Percentiles rank a stretch among this genome's conserved stretches.
These are phyloP conservation scores for Citrus sp. DNA, from an alignment of 345 rosid genomes.

Conservation along the genomic window DNA sequence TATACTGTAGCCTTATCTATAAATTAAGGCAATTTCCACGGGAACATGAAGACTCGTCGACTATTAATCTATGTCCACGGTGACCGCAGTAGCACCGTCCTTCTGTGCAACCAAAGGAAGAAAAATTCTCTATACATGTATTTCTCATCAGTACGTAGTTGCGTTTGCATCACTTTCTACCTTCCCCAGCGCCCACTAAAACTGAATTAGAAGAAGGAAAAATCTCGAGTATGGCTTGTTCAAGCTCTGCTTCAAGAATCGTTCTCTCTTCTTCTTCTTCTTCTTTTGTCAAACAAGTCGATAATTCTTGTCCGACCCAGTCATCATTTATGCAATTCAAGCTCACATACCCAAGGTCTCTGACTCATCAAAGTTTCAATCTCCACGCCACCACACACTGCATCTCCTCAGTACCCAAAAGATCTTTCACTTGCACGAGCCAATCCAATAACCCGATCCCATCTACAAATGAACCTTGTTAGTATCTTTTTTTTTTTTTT, in stretches of 20 bases:
- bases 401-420: slow-evolving; percentile 7
- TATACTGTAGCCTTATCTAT: accelerated
- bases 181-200: neutral
- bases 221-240: slow-evolving; percentile 28
- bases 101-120: neutral
- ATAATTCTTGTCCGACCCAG: slow-evolving; percentile 1
- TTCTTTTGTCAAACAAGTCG: neutral
- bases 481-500: neutral
- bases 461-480: slow-evolving; percentile 31
- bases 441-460: slow-evolving; percentile 17
- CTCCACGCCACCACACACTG: neutral
- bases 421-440: slow-evolving; percentile 46
- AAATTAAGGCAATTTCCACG: neutral
- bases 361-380: slow-evolving; percentile 7
- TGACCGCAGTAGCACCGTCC: neutral
- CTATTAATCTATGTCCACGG: neutral
- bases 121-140: too few relatives aligned
- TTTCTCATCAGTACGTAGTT: too few relatives aligned
- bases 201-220: neutral
- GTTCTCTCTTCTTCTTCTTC: neutral
- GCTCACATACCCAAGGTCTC: slow-evolving; percentile 14
- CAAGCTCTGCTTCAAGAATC: slow-evolving; percentile 23
- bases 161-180: neutral
- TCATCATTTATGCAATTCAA: slow-evolving; percentile 4
- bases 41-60: neutral